phyloP scores from a whole-genome alignment of 306 rosid species.

The Begonia peltatifolia region DNA sequence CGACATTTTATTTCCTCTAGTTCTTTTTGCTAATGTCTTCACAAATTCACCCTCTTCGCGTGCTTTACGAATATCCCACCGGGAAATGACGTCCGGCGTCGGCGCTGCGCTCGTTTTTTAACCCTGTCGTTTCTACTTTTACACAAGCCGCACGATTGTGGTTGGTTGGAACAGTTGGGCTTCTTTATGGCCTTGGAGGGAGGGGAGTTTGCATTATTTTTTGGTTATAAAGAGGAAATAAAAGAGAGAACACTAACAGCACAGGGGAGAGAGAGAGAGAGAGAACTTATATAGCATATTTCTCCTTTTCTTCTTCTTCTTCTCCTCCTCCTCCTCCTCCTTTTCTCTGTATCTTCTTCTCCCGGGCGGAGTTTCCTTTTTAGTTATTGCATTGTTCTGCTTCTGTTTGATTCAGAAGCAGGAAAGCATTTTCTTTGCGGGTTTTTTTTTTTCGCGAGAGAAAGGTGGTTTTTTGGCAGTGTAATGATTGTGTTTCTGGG shows the following conservation, averaged over 20 bases:
- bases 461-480: constrained; percentile 1
- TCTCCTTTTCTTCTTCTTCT: constrained; percentile 4
- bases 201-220: constrained; percentile 4
- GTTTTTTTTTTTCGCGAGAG: neutral
- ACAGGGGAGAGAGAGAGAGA: constrained; percentile 5
- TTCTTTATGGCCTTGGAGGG: constrained; percentile 9
- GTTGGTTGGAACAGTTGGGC: constrained; percentile 14
- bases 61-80: no score
- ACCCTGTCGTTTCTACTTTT: constrained; percentile 3
- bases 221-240: constrained; percentile 21
- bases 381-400: constrained; percentile 15
- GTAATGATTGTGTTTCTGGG: constrained; percentile 5
- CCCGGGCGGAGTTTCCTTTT: constrained; percentile 10
- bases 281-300: no score
- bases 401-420: constrained; percentile 28
- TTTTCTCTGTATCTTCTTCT: constrained; percentile 1
- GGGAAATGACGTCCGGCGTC: neutral
- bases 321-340: constrained; percentile 4
- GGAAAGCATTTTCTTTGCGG: constrained; percentile 3
- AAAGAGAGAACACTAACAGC: constrained; percentile 5
- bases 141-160: constrained; percentile 17
- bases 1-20: no score
- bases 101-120: neutral
- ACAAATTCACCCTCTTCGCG: no score
- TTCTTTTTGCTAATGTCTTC: no score